phyloP scores from a whole-genome alignment of 1,284 basidiomycete species.

The Sporisorium scitamineum region DNA sequence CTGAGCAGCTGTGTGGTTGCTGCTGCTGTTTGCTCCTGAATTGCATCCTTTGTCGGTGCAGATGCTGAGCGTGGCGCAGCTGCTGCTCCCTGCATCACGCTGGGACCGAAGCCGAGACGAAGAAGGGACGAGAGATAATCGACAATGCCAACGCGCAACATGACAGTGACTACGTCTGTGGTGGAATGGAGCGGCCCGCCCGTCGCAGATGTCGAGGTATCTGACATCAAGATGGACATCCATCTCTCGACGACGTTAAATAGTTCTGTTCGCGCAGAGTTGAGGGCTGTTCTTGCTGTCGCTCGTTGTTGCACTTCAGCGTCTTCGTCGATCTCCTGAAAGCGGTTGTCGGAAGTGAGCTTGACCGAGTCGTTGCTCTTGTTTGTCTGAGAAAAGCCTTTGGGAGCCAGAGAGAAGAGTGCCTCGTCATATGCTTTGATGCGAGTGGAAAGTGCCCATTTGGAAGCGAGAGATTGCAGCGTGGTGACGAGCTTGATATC shows the following conservation, averaged over 20 bases:
- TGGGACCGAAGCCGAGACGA: slow-evolving; percentile 43
- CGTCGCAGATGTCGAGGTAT: background rate
- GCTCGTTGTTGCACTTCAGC: slow-evolving; percentile 15
- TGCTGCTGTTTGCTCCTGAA: slow-evolving; percentile 29
- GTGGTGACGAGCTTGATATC: slow-evolving; percentile 47
- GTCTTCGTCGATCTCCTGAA: slow-evolving; percentile 44
- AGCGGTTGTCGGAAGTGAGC: slow-evolving; percentile 34
- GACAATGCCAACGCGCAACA: slow-evolving; percentile 44
- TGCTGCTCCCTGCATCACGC: background rate
- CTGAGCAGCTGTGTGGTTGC: slow-evolving; percentile 33
- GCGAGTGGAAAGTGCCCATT: slow-evolving; percentile 37
- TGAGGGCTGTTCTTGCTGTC: slow-evolving; percentile 14
- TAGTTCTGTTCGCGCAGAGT: slow-evolving; percentile 18
- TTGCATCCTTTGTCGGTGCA: slow-evolving; percentile 19
- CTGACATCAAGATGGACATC: slow-evolving; percentile 16
- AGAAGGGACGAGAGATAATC: slow-evolving; percentile 43
- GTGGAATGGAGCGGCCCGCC: slow-evolving; percentile 3
- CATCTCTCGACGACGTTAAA: slow-evolving; percentile 13
- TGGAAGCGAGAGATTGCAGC: slow-evolving; percentile 33
- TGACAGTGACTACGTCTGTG: slow-evolving; percentile 39
- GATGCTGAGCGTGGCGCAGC: background rate
- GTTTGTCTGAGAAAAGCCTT: slow-evolving; percentile 10
- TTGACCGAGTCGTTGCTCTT: slow-evolving; percentile 6
- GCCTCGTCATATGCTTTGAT: slow-evolving; percentile 35
- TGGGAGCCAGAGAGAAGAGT: slow-evolving; percentile 21